These are phyloP conservation scores for Simplicillium sp. DNA, from an alignment of 2,329 filamentous ascomycete genomes.

Conservation along the genomic window DNA sequence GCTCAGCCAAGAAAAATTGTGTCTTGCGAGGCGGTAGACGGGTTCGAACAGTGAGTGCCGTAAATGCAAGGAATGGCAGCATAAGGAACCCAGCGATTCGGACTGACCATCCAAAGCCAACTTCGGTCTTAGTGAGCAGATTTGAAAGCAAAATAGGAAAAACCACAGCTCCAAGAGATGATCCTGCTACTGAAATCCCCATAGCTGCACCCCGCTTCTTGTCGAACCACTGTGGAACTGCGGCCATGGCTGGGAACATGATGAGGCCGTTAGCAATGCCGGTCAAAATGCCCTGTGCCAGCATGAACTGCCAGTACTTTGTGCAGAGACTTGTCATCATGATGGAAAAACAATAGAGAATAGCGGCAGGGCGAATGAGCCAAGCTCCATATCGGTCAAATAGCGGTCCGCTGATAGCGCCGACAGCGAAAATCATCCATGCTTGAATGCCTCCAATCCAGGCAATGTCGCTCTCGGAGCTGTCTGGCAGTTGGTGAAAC, in stretches of 20 bases:
- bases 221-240: constrained; percentile 72
- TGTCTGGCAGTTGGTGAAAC: constrained; percentile 12
- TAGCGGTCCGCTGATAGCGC: constrained; percentile 9
- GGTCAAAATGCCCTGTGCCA: constrained; percentile 44
- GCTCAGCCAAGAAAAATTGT: constrained; percentile 12
- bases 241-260: constrained; percentile 52
- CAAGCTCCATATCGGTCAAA: constrained; percentile 12
- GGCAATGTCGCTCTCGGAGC: constrained; percentile 14
- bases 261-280: constrained; percentile 47
- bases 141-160: constrained; percentile 42
- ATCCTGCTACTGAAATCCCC: constrained; percentile 70
- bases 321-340: constrained; percentile 34
- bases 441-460: constrained; percentile 16
- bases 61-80: constrained; percentile 33
- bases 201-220: constrained; percentile 65
- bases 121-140: constrained; percentile 30
- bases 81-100: constrained; percentile 42
- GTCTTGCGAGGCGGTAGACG: constrained; percentile 37
- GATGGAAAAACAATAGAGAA: constrained; percentile 26
- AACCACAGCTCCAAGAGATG: constrained; percentile 58
- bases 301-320: constrained; percentile 45
- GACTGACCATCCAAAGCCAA: constrained; percentile 40
- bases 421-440: constrained; percentile 14
- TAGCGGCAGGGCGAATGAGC: constrained; percentile 10
- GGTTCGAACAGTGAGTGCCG: constrained; percentile 38